A percentile compares a stretch with the other conserved stretches of the same genome.
Evolutionary conservation across 768 basidiomycete genomes (phyloP).

Genomic region (Amanita molliuscula): DNA sequence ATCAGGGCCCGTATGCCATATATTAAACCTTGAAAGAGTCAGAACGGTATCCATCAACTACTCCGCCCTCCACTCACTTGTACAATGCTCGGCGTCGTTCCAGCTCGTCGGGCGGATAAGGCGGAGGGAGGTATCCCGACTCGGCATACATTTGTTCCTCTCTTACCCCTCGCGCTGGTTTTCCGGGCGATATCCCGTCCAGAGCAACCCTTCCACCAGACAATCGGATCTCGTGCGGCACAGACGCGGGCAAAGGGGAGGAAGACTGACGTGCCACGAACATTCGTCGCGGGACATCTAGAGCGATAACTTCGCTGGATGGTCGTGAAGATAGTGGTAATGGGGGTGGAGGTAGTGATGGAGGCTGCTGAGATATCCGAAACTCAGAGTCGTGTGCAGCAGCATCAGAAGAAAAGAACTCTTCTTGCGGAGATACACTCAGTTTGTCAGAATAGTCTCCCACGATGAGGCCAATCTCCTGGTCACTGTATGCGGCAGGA

Average conservation of each 20-base stretch:
- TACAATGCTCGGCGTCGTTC: conserved; percentile 79
- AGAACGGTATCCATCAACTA: neutral
- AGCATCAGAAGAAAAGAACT: neutral
- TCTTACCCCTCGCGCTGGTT: conserved; percentile 41
- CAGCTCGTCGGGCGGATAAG: conserved; percentile 76
- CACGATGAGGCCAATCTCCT: neutral
- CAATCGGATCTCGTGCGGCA: conserved; percentile 21
- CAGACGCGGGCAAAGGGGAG: conserved; percentile 45
- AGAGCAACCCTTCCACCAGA: conserved; percentile 20
- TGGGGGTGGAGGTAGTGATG: conserved; percentile 1
- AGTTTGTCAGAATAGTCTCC: neutral
- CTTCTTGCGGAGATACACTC: conserved; percentile 4
- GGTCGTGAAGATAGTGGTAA: conserved; percentile 6
- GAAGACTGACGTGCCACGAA: conserved; percentile 54
- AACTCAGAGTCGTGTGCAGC: neutral
- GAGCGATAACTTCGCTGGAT: conserved; percentile 18
- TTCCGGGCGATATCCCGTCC: conserved; percentile 18
- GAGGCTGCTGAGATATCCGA: neutral
- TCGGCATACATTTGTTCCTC: conserved; percentile 61
- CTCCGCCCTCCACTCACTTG: conserved; percentile 37
- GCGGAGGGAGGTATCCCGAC: conserved; percentile 66
- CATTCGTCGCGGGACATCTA: conserved; percentile 39
- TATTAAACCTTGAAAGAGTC: conserved; percentile 58
- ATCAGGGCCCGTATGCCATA: conserved; percentile 80
- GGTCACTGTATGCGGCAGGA: neutral